Evolutionary conservation across 2,329 filamentous ascomycete genomes (phyloP).

Genomic region (Penicillium sp.): DNA sequence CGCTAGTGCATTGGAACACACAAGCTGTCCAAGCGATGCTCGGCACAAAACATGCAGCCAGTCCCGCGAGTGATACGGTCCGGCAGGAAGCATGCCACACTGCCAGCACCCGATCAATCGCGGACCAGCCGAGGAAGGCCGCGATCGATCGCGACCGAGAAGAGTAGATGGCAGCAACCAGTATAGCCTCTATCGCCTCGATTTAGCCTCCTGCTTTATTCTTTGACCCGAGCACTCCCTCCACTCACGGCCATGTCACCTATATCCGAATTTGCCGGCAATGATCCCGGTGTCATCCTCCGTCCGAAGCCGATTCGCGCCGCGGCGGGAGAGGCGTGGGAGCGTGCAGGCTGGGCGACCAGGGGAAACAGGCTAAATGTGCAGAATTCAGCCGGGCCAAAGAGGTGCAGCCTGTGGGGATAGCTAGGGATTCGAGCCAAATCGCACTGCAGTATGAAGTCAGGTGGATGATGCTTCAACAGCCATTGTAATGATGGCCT

Average conservation of each 20-base stretch:
- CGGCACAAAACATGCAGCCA: not conserved
- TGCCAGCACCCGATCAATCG: not conserved
- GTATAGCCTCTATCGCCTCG: not conserved
- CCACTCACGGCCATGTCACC: not conserved
- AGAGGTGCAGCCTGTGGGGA: not conserved
- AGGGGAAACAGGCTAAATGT: conserved; percentile 12
- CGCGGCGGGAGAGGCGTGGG: conserved; percentile 10
- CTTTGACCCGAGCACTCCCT: not conserved
- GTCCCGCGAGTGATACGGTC: not conserved
- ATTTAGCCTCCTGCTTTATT: not conserved
- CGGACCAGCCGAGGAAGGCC: not conserved
- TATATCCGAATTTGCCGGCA: not conserved
- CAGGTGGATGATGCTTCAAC: no score
- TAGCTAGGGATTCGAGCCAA: not conserved
- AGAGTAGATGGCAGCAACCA: no score
- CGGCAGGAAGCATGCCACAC: not conserved
- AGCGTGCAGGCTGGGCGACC: not conserved
- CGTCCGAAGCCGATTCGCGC: not conserved
- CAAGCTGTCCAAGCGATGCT: not conserved
- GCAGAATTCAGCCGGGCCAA: conserved; percentile 1
- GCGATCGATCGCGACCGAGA: not conserved
- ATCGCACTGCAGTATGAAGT: not conserved
- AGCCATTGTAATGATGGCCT: no score
- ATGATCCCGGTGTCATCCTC: not conserved
- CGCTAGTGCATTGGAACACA: not conserved